Conservation (phyloP, 352 stramenopile species). For the Phytopythium sindhum region DNA sequence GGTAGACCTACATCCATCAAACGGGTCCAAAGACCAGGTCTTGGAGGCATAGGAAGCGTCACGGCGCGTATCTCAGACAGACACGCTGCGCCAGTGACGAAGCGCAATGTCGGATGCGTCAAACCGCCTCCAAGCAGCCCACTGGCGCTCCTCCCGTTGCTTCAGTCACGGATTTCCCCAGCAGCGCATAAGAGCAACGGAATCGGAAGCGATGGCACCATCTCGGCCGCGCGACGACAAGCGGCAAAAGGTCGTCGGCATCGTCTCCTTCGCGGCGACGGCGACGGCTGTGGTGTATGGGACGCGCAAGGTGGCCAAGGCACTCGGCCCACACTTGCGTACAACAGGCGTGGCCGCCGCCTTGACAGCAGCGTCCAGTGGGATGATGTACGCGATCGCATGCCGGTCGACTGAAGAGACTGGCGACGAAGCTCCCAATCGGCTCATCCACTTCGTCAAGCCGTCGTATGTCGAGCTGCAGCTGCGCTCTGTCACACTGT, state of each 20-base stretch:
- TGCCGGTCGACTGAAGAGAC: neutral
- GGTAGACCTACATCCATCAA: neutral
- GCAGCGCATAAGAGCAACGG: neutral
- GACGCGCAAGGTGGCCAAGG: neutral
- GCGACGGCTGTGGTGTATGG: neutral
- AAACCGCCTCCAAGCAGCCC: neutral
- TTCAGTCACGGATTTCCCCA: neutral
- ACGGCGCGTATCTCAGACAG: constrained; percentile 1
- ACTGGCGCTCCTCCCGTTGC: neutral
- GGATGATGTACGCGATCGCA: neutral
- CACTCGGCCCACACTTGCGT: neutral
- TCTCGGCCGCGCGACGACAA: neutral
- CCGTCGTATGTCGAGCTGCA: constrained; percentile 3
- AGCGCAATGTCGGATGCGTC: neutral
- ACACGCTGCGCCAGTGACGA: neutral
- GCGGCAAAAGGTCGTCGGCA: neutral
- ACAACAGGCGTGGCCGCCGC: neutral
- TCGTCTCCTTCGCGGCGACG: neutral
- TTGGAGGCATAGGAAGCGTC: neutral
- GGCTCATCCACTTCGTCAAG: neutral
- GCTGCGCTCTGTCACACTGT: neutral
- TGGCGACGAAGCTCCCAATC: neutral
- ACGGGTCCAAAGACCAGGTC: too few species aligned
- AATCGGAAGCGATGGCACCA: neutral
- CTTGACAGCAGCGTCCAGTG: neutral